A percentile compares a stretch with the other conserved stretches of the same genome.
Evolutionary conservation across 148 eudicot genomes (phyloP).

Genomic region (Cornus florida): DNA sequence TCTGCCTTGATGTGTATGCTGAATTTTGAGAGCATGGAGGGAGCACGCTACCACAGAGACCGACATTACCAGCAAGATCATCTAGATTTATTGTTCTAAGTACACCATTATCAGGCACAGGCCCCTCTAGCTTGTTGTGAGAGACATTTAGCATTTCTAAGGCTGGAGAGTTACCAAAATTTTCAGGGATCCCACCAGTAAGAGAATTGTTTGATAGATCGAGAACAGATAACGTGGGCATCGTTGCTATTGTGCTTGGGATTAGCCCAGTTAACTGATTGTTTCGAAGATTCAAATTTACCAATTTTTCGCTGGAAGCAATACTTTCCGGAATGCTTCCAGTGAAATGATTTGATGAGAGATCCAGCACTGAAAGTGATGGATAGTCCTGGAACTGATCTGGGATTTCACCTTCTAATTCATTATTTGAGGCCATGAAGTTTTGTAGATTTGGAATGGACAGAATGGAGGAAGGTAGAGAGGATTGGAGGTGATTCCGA

Average conservation of each 20-base stretch:
- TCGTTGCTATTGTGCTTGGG: conserved; percentile 56
- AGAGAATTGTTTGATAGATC: conserved; percentile 76
- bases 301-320: conserved; percentile 70
- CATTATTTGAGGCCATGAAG: conserved; percentile 61
- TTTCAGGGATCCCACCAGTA: conserved; percentile 63
- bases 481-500: conserved; percentile 54
- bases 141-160: conserved; percentile 73
- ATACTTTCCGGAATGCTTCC: conserved; percentile 67
- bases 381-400: conserved; percentile 78
- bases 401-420: conserved; percentile 63
- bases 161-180: conserved; percentile 79
- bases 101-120: conserved; percentile 68
- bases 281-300: conserved; percentile 56
- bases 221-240: conserved; percentile 67
- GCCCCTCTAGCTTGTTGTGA: conserved; percentile 63
- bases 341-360: conserved; percentile 69
- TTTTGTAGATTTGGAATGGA: conserved; percentile 65
- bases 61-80: conserved; percentile 65
- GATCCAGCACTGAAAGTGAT: conserved; percentile 71
- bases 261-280: conserved; percentile 61
- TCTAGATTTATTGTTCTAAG: conserved; percentile 57
- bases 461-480: conserved; percentile 67
- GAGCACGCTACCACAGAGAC: conserved; percentile 69
- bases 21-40: conserved; percentile 54
- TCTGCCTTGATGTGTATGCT: conserved; percentile 27